phyloP scores from a whole-genome alignment of 2,329 filamentous ascomycete genomes.

The Xylogone sp. region DNA sequence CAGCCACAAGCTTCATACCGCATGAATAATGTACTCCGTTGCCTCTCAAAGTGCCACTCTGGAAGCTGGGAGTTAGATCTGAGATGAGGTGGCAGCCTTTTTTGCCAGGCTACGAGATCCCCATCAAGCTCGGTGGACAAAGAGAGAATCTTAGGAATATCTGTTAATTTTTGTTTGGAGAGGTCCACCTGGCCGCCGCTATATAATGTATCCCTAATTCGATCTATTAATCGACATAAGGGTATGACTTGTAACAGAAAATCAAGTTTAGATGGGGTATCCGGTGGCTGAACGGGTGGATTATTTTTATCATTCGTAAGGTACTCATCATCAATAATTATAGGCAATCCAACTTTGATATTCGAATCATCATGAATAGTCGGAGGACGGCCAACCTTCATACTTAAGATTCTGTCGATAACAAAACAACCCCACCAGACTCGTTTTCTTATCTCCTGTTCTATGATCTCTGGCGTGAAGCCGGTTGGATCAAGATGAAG shows the following conservation, averaged over 20 bases:
- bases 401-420: constrained; percentile 32
- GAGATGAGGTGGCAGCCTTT: neutral
- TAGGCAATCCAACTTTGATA: constrained; percentile 12
- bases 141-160: neutral
- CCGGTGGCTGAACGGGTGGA: constrained; percentile 14
- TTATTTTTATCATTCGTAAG: constrained; percentile 6
- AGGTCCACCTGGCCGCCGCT: neutral
- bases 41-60: neutral
- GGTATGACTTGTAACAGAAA: constrained; percentile 38
- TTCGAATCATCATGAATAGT: neutral
- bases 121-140: neutral
- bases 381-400: constrained; percentile 25
- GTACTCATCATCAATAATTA: constrained; percentile 28
- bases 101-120: neutral
- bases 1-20: neutral
- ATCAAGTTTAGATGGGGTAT: constrained; percentile 32
- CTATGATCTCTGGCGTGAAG: constrained; percentile 4
- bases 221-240: neutral
- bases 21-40: neutral
- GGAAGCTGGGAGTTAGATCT: neutral
- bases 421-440: constrained; percentile 31
- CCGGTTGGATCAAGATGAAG: constrained; percentile 16
- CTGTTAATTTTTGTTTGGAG: neutral
- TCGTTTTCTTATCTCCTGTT: constrained; percentile 25
- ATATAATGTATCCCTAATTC: neutral